Base-by-base conservation (phyloP, 2,329 filamentous ascomycete genomes). In the Daldinia sp. region DNA sequence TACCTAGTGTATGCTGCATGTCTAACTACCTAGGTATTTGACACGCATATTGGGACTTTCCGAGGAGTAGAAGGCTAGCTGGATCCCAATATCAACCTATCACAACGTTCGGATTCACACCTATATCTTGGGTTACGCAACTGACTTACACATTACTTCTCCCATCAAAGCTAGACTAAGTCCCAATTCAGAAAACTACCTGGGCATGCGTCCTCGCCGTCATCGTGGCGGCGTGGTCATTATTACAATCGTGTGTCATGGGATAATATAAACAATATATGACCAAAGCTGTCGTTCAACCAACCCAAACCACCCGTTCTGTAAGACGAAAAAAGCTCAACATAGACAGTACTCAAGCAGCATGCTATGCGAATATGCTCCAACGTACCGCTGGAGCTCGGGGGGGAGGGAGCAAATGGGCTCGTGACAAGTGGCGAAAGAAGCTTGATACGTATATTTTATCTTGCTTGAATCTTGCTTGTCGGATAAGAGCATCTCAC, bases 391-490 rank as follows among this genome's bases (percentile, higher is more conserved):
- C 39, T 15, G 23, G 23, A 43, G 27, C 23, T 55, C 11, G n/a
- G 27, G n/a, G 21, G 10, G 19, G 27, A 52, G n/a, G 48, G 54
- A 63, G n/a, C 64, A 66, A 66, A 64, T 66, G 49, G 34, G 39
- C 61, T 61, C 21, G 47, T 50, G 64, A 58, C 64, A 66, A 35
- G 64, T 66, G 64, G 64, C 64, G 57, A 58, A n/a, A 29, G 19
- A n/a, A n/a, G 27, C 15, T 23, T 53, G 19, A 41, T 29, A 30
- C 3, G 32, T 10, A 9, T 19, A 27, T 27, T 45, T 43, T 35
- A 45, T 47, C 13, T 34, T 41, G 25, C 25, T 25, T 43, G 17
- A 21, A 15, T 13, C n/a, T 35, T 17, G n/a, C 13, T 35, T 8
- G 39, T 58, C 27, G 27, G 27, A 45, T 51, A 52, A 29, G 37